Evolutionary conservation across 2,329 filamentous ascomycete species (phyloP).

Genomic region (Dothideomycetes sp.): DNA sequence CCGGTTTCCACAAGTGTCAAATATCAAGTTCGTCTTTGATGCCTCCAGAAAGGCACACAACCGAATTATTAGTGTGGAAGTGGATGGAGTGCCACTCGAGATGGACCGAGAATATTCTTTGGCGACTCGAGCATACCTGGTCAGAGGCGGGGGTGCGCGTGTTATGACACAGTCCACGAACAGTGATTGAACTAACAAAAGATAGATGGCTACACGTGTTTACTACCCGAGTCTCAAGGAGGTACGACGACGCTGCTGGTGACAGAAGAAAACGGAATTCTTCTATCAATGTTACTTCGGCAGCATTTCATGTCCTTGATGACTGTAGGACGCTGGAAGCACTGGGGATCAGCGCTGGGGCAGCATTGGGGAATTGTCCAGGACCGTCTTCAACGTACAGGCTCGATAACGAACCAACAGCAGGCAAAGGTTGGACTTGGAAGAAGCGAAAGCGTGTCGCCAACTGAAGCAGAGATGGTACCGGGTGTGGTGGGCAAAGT

Average conservation of each 20-base stretch:
- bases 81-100: conserved; percentile 55
- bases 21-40: conserved; percentile 68
- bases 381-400: conserved; percentile 47
- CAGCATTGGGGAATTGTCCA: conserved; percentile 61
- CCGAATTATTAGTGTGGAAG: conserved; percentile 53
- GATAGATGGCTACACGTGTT: conserved; percentile 63
- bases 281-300: conserved; percentile 76
- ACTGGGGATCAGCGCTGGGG: conserved; percentile 54
- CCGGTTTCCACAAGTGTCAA: conserved; percentile 78
- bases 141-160: conserved; percentile 53
- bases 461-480: conserved; percentile 9
- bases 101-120: conserved; percentile 58
- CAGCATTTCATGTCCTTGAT: conserved; percentile 88
- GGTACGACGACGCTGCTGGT: conserved; percentile 70
- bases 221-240: conserved; percentile 68
- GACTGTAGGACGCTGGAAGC: conserved; percentile 69
- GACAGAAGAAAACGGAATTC: conserved; percentile 74
- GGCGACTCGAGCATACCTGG: conserved; percentile 82
- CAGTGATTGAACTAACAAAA: neutral
- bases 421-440: conserved; percentile 15
- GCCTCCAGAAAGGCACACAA: conserved; percentile 50
- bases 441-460: conserved; percentile 5
- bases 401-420: conserved; percentile 25
- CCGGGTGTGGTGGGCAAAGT: conserved; percentile 11
- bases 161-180: neutral